Evolutionary conservation across 1,284 basidiomycete genomes (phyloP), one percentile per base, ranked within the genome.

Genomic region (Xanthoconium separans): DNA sequence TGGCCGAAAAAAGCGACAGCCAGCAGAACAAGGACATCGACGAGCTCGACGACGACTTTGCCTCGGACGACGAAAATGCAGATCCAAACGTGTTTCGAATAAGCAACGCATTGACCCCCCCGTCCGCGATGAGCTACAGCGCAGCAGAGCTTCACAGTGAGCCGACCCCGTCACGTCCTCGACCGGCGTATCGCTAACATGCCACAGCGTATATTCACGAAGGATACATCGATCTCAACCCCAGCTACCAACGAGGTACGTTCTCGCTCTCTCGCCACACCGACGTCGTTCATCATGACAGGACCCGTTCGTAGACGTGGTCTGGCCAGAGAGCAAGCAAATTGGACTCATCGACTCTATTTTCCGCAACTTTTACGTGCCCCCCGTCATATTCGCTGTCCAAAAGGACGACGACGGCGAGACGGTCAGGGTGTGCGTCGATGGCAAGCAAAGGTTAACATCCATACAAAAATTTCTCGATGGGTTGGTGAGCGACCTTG

Each of bases 371-470:
- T 86, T 80, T 62, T 89, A 83, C 58, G 80, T 91, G 9, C 88
- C 87, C 0, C 85, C 86, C 0, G 75, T 91, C n/a, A 82, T 90
- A 33, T 88, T 90, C 54, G 81, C 84, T 6, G 75, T 86, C 1
- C 71, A 71, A 44, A 67, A 61, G 20, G 78, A 82, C 51, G 79
- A 82, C 11, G 81, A 83, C 0, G 83, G 79, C 0, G 76, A 79
- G 45, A 71, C 75, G 40, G 69, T 79, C n/a, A 70, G 80, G 54
- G 71, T 84, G 47, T 91, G 89, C 58, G 85, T 90, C 13, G 89
- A 90, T 58, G 87, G 87, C 6, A 91, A 90, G 64, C 87, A 89
- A 72, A 75, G 87, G 42, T 67, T 89, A 47, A 89, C 86, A 0
- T 87, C 87, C 0, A 87, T 89, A 56, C 80, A 83, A 60, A 82